phyloP scores from a whole-genome alignment of 805 yeast species.

The Nakazawaea siamensis region DNA sequence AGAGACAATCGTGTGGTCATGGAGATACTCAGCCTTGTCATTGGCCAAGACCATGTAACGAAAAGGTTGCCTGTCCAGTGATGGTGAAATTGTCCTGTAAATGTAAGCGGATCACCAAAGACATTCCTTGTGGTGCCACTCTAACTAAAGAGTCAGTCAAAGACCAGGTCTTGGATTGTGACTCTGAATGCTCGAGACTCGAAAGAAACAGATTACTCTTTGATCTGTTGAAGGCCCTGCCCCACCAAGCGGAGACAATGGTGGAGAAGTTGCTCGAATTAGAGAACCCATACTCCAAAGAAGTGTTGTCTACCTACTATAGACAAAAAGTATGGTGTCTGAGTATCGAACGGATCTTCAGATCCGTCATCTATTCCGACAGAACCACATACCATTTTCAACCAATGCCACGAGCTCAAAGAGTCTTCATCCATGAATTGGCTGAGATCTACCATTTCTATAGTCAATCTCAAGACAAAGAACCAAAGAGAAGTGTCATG shows the following conservation, averaged over 20 bases:
- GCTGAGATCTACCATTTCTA: constrained; percentile 51
- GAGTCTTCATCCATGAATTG: constrained; percentile 63
- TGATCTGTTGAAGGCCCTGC: constrained; percentile 41
- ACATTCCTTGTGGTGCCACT: constrained; percentile 53
- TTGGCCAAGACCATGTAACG: constrained; percentile 41
- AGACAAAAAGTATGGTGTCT: constrained; percentile 64
- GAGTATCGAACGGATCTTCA: constrained; percentile 47
- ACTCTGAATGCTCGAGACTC: constrained; percentile 55
- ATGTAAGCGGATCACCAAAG: constrained; percentile 50
- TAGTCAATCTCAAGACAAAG: constrained; percentile 73
- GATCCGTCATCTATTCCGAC: constrained; percentile 35
- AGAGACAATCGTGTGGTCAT: constrained; percentile 57
- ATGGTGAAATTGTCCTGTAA: constrained; percentile 44
- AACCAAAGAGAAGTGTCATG: constrained; percentile 69
- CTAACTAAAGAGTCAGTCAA: constrained; percentile 22
- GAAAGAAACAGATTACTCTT: constrained; percentile 55
- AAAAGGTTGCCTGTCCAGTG: constrained; percentile 41
- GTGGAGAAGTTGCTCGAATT: constrained; percentile 16
- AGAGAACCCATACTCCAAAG: constrained; percentile 35
- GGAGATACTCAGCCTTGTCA: constrained; percentile 60
- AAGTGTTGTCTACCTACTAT: constrained; percentile 35
- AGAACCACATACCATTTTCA: constrained; percentile 50
- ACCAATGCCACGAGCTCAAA: constrained; percentile 63
- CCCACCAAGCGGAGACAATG: constrained; percentile 13
- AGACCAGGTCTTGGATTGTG: constrained; percentile 47